These are phyloP conservation scores for Ascodesmis nigricans DNA, from an alignment of 495 filamentous ascomycete genomes.

Conservation along the genomic window DNA sequence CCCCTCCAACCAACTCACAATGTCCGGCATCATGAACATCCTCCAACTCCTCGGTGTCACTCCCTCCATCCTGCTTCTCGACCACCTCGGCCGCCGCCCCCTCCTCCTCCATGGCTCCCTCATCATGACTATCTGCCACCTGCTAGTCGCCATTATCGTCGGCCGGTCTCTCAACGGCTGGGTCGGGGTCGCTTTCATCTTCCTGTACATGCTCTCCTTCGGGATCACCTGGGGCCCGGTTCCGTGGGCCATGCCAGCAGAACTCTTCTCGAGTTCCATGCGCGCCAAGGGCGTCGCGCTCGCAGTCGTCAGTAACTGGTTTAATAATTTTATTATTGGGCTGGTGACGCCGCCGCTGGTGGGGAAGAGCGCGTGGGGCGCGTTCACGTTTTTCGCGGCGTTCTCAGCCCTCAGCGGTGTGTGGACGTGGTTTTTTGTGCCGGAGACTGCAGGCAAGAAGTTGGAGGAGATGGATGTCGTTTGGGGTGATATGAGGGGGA, in stretches of 20 bases:
- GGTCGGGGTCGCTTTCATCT: conserved; percentile 48
- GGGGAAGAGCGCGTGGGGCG: conserved; percentile 10
- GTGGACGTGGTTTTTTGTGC: conserved; percentile 12
- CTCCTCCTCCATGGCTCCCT: conserved; percentile 29
- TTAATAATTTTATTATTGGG: conserved; percentile 11
- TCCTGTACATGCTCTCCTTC: conserved; percentile 70
- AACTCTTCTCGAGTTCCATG: conserved; percentile 11
- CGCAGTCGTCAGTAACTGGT: conserved; percentile 4
- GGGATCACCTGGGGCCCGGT: conserved; percentile 56
- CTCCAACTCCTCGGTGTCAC: conserved; percentile 16
- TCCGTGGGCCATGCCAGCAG: conserved; percentile 13
- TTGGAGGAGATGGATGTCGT: conserved; percentile 6
- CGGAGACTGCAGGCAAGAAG: conserved; percentile 7
- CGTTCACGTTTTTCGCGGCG: conserved; percentile 14
- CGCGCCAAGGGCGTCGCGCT: conserved; percentile 16
- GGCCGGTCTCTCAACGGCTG: conserved; percentile 30
- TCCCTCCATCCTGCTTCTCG: conserved; percentile 39
- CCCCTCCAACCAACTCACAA: conserved; percentile 33
- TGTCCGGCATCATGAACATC: conserved; percentile 38
- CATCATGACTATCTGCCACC: conserved; percentile 32
- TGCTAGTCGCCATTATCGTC: conserved; percentile 35
- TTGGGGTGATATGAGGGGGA: conserved; percentile 3
- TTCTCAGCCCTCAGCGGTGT: conserved; percentile 8
- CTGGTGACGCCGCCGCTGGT: conserved; percentile 9
- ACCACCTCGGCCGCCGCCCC: conserved; percentile 28